Percentiles rank a stretch among this genome's conserved stretches.
Conservation (phyloP, 2,329 filamentous ascomycete genomes). For the Aureobasidium sp. region DNA sequence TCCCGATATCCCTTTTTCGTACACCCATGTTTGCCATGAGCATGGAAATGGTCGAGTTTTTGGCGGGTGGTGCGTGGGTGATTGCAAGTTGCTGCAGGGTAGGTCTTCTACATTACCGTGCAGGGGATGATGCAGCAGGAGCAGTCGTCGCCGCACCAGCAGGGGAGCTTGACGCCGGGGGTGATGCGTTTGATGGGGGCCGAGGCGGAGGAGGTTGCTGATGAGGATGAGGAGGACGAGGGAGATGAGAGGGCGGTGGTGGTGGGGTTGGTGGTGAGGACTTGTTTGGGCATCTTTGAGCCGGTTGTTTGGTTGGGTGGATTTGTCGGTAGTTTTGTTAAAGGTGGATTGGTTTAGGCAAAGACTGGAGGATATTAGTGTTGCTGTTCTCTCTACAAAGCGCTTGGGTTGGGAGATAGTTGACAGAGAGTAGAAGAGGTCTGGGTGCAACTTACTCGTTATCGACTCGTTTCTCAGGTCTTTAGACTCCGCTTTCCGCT, state of each 20-base stretch:
- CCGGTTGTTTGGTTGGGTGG: neutral
- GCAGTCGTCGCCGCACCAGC: slow-evolving; percentile 16
- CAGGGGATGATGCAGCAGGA: slow-evolving; percentile 16
- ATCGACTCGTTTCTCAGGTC: neutral
- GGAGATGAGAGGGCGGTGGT: neutral
- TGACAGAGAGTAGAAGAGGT: neutral
- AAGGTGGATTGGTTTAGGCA: neutral
- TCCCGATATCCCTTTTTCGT: neutral
- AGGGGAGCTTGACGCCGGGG: slow-evolving; percentile 8
- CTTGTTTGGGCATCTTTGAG: slow-evolving; percentile 1
- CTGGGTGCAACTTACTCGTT: neutral
- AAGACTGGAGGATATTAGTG: neutral
- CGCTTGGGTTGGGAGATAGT: neutral
- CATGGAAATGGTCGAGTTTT: neutral
- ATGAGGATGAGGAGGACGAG: neutral
- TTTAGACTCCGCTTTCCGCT: neutral
- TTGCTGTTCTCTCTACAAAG: neutral
- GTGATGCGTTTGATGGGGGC: neutral
- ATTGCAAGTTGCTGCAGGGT: neutral
- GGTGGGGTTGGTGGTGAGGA: neutral
- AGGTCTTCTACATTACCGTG: slow-evolving; percentile 14
- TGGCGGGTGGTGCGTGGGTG: neutral
- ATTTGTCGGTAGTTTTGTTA: neutral
- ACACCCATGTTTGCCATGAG: neutral
- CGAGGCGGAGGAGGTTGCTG: neutral